Base-by-base conservation (phyloP, 2,329 filamentous ascomycete genomes). In the Microsporum audouinii region DNA sequence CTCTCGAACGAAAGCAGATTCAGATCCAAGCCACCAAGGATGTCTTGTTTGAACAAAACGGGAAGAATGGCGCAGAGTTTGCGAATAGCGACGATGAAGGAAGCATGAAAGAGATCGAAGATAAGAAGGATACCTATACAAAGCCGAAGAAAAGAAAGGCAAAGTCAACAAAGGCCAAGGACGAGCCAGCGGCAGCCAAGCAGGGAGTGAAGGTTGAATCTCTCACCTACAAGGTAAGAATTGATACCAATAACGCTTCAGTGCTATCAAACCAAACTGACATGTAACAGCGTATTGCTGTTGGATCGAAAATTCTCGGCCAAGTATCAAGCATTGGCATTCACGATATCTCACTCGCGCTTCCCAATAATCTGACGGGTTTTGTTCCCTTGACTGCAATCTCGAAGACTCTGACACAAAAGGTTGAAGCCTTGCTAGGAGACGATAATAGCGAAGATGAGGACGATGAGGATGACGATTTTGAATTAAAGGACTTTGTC, bases 1-100 rank as follows among this genome's bases (percentile, higher is more conserved):
- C 94, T 23, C 79, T 99, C 58, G 94, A 99, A 73, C 88, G 95
- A 72, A 96, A 96, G 77, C 90, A 97, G 75, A 97, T 99, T 65
- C 88, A 94, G 69, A 87, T 95, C 62, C 88, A 97, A 75, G 94
- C 94, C 53, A 94, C 88, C 71, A 86, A 88, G 68, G 94, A 99
- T 78, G 94, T 91, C 45, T 78, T 95, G 43, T 94, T 92, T 71
- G 94, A 97, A 75, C 87, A 95, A 68, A 82, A 87, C 66, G 83
- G 83, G 56, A 76, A 78, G 58, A 79, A 80, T 61, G 75, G 76
- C 49, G 71, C 75, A 33, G 79, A 81, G 63, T 78, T 77, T 60
- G 65, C 68, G 47, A 76, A 67, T 43, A 55, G 58, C 41, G 60
- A 66, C 12, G 61, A 56, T 17, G 61, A 57, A 29, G 63, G 38